Evolutionary conservation across 2,329 filamentous ascomycete genomes (phyloP), one percentile per base, ranked within the genome.

Genomic region (Fragosphaeria purpurea): DNA sequence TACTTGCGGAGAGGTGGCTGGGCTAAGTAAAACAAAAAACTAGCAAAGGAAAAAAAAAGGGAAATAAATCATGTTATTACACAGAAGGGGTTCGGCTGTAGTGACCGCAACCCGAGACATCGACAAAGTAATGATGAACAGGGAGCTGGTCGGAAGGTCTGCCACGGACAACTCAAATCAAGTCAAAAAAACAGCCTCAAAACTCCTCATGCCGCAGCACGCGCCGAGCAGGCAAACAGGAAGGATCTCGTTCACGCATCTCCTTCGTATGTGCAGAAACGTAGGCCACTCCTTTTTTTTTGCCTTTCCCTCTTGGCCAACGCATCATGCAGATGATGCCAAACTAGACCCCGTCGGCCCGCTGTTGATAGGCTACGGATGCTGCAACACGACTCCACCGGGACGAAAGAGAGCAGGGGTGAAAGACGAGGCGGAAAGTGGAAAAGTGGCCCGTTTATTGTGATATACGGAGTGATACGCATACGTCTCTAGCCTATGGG

Each of bases 331-430:
- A 22, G 22, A 22, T 22, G 22, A 22, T 22, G 22, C 33, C 31
- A 50, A 41, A 41, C 47, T 50, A 46, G 48, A 40, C 41, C 48
- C 48, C 48, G 44, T 47, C 48, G 44, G 48, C 39, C 48, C 48
- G 48, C 41, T 50, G 22, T 22, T 22, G 48, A 50, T 50, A 50
- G 48, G 48, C 44, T 22, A 33, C 22, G 13, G 42, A 34, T 37
- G 43, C 5, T 46, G 38, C 32, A 32, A n/a, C 9, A 44, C 30
- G 32, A 31, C 8, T 44, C 41, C 41, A 42, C 12, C 22, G 22
- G 22, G 3, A 22, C 22, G 22, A 22, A 22, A 22, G 22, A 22
- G 22, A 22, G 22, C 22, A 22, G 22, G 22, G 22, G 22, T 6
- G 34, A 34, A 47, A 40, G 37, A 32, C n/a, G 42, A 32, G 34